A percentile compares a stretch with the other conserved stretches of the same genome.
Conservation (phyloP, 768 basidiomycete species). For the Tylopilus sp. region DNA sequence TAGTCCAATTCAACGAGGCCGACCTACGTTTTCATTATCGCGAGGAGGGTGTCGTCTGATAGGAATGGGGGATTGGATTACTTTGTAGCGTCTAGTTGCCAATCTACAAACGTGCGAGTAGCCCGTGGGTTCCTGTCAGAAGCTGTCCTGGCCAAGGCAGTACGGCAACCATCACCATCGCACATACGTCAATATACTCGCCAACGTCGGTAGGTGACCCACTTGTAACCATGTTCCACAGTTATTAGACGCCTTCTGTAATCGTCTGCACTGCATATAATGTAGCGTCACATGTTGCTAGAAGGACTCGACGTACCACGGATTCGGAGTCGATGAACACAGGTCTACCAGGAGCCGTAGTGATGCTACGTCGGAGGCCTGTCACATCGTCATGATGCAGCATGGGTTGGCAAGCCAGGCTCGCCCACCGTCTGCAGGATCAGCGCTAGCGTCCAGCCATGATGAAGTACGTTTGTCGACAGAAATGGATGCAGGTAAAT, state of each 20-base stretch:
- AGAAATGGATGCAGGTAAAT: no score
- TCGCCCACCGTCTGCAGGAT: background rate
- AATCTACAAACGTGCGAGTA: slow-evolving; percentile 1
- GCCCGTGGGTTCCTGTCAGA: background rate
- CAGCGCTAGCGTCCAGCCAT: no score
- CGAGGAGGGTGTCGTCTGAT: no score
- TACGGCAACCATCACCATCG: background rate
- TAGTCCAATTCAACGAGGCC: slow-evolving; percentile 48
- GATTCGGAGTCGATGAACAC: no score
- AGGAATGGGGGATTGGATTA: no score
- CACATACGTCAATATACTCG: background rate
- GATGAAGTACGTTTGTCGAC: background rate
- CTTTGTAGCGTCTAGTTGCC: no score
- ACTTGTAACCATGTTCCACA: slow-evolving; percentile 1
- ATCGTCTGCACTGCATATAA: no score
- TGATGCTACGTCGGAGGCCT: slow-evolving; percentile 23
- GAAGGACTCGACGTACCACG: no score
- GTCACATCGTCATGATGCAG: background rate
- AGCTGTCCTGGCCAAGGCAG: background rate
- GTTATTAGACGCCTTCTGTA: background rate
- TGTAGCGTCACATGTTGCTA: no score
- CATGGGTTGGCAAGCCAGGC: background rate
- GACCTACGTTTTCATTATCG: slow-evolving; percentile 1
- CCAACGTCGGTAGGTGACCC: background rate
- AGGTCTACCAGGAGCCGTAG: slow-evolving; percentile 46